Evolutionary conservation across 495 filamentous ascomycete species (phyloP).

Genomic region (Penicillium riverlandense): DNA sequence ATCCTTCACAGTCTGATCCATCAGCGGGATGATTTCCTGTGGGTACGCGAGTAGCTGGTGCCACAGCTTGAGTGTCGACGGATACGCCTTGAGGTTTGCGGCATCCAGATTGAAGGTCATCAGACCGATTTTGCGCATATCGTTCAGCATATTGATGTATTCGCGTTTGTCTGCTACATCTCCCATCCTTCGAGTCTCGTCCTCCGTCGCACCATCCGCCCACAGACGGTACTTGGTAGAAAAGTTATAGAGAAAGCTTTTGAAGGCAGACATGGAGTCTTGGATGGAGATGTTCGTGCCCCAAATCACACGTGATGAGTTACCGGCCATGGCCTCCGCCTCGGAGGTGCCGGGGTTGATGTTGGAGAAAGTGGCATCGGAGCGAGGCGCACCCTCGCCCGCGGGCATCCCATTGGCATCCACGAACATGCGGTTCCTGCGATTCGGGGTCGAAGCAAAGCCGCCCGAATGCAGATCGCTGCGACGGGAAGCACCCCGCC

Average conservation of each 20-base stretch:
- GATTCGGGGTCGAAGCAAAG: conserved; percentile 55
- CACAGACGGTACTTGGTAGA: conserved; percentile 90
- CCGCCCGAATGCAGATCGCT: conserved; percentile 79
- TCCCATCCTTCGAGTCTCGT: conserved; percentile 57
- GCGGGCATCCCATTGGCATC: conserved; percentile 74
- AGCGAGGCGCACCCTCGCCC: conserved; percentile 43
- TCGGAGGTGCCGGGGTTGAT: conserved; percentile 85
- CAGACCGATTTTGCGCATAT: conserved; percentile 80
- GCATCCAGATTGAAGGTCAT: conserved; percentile 82
- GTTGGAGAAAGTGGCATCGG: conserved; percentile 86
- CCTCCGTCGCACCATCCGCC: conserved; percentile 71
- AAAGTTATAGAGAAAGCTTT: conserved; percentile 85
- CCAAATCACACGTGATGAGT: conserved; percentile 82
- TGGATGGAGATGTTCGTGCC: conserved; percentile 93
- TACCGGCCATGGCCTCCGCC: conserved; percentile 77
- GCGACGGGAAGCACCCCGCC: conserved; percentile 48
- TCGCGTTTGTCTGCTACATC: conserved; percentile 58
- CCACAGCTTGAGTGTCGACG: conserved; percentile 87
- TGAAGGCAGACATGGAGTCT: conserved; percentile 79
- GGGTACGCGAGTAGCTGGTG: conserved; percentile 90
- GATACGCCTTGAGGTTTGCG: conserved; percentile 86
- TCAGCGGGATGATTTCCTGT: conserved; percentile 89
- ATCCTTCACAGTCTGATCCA: conserved; percentile 93
- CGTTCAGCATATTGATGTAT: conserved; percentile 79
- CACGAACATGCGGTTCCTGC: conserved; percentile 67